Conservation (phyloP, 805 yeast genomes). For the Metschnikowia borealis region DNA sequence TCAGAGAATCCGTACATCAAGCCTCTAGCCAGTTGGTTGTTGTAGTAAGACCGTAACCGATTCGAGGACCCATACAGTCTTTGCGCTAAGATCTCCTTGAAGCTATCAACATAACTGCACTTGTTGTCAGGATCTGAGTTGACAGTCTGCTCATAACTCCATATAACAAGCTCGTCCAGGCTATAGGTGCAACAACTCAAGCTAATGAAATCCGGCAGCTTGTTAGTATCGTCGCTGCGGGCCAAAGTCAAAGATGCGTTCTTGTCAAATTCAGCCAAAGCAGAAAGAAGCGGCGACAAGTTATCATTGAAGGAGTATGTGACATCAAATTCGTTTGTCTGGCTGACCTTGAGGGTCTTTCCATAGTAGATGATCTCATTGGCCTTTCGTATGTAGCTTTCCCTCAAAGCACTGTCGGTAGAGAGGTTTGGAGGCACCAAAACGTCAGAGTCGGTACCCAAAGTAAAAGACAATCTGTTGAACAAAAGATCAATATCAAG, state of each 20-base stretch:
- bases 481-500: constrained; percentile 53
- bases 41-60: constrained; percentile 28
- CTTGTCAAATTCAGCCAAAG: constrained; percentile 38
- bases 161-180: constrained; percentile 38
- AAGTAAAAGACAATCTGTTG: constrained; percentile 43
- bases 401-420: constrained; percentile 29
- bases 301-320: constrained; percentile 31
- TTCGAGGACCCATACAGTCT: constrained; percentile 13
- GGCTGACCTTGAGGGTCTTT: constrained; percentile 8
- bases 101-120: constrained; percentile 36
- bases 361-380: constrained; percentile 47
- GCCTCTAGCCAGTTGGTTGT: constrained; percentile 25
- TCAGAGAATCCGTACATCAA: constrained; percentile 33
- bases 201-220: constrained; percentile 25
- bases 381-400: constrained; percentile 51
- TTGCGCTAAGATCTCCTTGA: constrained; percentile 22
- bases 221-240: constrained; percentile 21
- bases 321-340: constrained; percentile 17
- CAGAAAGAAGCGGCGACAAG: constrained; percentile 28
- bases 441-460: constrained; percentile 24
- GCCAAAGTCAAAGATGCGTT: constrained; percentile 25
- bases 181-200: constrained; percentile 30
- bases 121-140: constrained; percentile 30
- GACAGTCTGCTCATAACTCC: constrained; percentile 37
- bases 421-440: constrained; percentile 48